Percentiles rank a stretch among this genome's conserved stretches.
phyloP scores from a whole-genome alignment of 2,329 filamentous ascomycete species.

The Colletotrichum somersetense region DNA sequence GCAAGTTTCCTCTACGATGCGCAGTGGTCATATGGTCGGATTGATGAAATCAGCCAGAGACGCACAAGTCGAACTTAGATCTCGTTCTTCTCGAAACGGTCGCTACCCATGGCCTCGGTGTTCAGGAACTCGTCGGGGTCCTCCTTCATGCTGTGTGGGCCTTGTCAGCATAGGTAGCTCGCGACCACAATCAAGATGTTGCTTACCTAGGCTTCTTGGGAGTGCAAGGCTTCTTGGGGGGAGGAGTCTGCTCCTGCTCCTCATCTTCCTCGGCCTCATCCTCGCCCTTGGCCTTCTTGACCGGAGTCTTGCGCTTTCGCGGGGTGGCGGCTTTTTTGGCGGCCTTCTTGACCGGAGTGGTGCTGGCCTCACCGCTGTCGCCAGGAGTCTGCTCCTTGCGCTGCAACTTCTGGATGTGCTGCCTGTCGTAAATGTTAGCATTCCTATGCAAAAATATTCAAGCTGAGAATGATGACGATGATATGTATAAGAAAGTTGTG shows the following conservation, averaged over 20 bases:
- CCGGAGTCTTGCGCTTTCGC: slow-evolving; percentile 48
- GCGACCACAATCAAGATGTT: no score
- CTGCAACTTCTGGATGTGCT: slow-evolving; percentile 62
- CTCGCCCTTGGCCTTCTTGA: slow-evolving; percentile 45
- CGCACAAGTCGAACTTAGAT: neutral
- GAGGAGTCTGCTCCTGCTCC: slow-evolving; percentile 44
- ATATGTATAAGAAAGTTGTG: neutral
- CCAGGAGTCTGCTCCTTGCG: slow-evolving; percentile 49
- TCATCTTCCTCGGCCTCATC: slow-evolving; percentile 46
- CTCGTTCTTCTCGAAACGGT: slow-evolving; percentile 39
- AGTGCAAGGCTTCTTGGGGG: slow-evolving; percentile 42
- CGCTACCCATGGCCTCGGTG: neutral
- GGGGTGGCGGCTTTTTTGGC: slow-evolving; percentile 42
- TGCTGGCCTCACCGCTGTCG: slow-evolving; percentile 24
- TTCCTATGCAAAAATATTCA: neutral
- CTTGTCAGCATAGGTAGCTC: neutral
- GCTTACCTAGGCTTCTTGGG: slow-evolving; percentile 23
- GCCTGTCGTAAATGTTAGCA: slow-evolving; percentile 49
- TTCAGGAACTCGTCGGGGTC: slow-evolving; percentile 7
- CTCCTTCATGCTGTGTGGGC: neutral
- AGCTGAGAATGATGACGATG: neutral
- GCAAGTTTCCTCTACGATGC: neutral
- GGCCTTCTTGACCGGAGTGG: slow-evolving; percentile 40
- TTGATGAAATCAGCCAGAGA: neutral
- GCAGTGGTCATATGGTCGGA: neutral